Base-by-base conservation (phyloP, 73 alveolate genomes). In the Durusdinium trenchii region DNA sequence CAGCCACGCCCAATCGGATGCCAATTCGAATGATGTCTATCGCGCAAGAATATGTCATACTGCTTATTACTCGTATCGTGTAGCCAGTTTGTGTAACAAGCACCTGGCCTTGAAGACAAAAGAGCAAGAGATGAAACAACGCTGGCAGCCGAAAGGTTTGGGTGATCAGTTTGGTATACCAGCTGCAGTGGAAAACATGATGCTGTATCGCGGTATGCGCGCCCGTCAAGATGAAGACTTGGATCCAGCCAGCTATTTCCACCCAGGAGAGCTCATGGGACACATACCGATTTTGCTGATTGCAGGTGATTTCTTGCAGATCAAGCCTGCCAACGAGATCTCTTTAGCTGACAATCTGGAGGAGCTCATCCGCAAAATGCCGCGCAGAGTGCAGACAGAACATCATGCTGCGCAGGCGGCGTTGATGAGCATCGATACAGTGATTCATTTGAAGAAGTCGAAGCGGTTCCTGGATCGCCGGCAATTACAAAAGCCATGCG, bases 401-500 rank as follows among this genome's bases (percentile, higher is more conserved):
- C 87, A 76, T 9, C 47, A 42, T 7, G 87, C 60, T 38, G 87
- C 87, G 20, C 61, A 76, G 61, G 60, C 36, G 4, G 87, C 14
- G 5, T 2, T 38, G 43, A 18, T 76, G 42, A 20, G 43, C 20
- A 6, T 26, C 38, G 38, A 28, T 28, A 28, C 23, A 16, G 79
- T 76, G 87, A n/a, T n/a, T n/a, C n/a, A n/a, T n/a, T n/a, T n/a
- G n/a, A 14, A 3, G 20, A 76, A 76, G 28, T 3, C 61, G 43
- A 76, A 76, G 60, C 87, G 87, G 60, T 76, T 3, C 28, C 38
- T 76, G 87, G 87, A 43, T 38, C 20, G 61, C 57, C 87, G 9
- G 85, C 30, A 73, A n/a, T 76, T 38, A 76, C 87, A 38, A 38
- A 54, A 42, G 87, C 87, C 60, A 76, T 76, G 87, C 87, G 87